Evolutionary conservation across 306 rosid genomes (phyloP), one percentile per base, ranked within the genome.

Genomic region (Fragaria ananassa): DNA sequence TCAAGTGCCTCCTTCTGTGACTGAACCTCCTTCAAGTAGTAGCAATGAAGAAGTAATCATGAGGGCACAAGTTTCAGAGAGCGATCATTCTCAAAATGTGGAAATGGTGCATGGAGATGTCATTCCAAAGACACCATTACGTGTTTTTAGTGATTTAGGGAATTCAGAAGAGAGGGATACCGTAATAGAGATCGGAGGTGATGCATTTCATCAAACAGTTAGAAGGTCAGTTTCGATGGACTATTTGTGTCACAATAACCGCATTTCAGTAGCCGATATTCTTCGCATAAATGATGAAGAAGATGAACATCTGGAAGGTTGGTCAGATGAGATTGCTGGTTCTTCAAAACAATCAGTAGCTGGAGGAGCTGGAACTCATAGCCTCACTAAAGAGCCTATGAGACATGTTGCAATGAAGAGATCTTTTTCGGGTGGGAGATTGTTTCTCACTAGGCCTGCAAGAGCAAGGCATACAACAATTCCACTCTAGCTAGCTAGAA

Each of bases 181-280:
- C 10, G 47, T 85, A 18, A 90, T 88, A 74, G 96, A 91, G 87
- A 82, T 91, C 29, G 82, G 87, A 81, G 90, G 88, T 63, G 91
- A 83, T 65, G 86, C 50, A 0, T 80, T 76, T 73, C 85, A 86
- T 68, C 87, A 86, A 65, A 78, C 81, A 10, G 69, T 89, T 15
- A 83, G 88, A 85, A 88, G 97, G 82, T 89, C 97, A 37, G 72
- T 87, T 63, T 95, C 97, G 5, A 89, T 92, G 97, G 99, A 95
- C 74, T 88, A 88, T 87, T 81, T 85, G 0, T 39, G 85, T 71
- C 87, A 80, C 64, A 79, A 74, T 34, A 34, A 63, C 61, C 78
- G 49, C 13, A 73, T 79, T 31, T 83, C 74, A 34, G 82, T 89
- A 5, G 86, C 90, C 10, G 90, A 90, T 79, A 82, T 86, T 76